Evolutionary conservation across 129 eudicot species (phyloP).

Genomic region (Erigeron canadensis): DNA sequence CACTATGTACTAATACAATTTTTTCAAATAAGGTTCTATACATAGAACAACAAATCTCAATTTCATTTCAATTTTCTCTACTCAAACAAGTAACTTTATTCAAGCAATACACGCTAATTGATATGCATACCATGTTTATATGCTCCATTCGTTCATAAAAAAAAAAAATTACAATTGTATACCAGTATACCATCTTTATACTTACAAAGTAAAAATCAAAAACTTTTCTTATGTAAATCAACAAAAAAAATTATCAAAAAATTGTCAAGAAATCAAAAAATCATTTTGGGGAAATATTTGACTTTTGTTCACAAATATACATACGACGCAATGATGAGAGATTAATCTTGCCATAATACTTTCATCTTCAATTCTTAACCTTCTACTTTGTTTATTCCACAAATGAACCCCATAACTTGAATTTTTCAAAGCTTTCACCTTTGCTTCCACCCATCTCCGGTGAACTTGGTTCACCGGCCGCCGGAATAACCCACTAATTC

Average conservation of each 20-base stretch:
- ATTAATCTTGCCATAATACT: slow-evolving; percentile 61
- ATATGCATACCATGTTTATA: too few species aligned
- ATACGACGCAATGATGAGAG: slow-evolving; percentile 55
- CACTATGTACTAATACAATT: too few species aligned
- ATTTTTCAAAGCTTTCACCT: slow-evolving; percentile 41
- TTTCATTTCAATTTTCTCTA: too few species aligned
- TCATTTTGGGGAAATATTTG: slow-evolving; percentile 13
- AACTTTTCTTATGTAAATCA: slow-evolving; percentile 11
- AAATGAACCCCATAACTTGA: slow-evolving; percentile 70
- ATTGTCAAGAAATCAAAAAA: slow-evolving; percentile 6
- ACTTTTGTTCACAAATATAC: slow-evolving; percentile 42
- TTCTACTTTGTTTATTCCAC: slow-evolving; percentile 77
- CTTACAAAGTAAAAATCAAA: not conserved
- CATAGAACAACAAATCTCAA: too few species aligned
- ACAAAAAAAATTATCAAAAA: not conserved
- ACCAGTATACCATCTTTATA: not conserved
- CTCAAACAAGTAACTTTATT: too few species aligned
- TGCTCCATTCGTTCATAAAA: too few species aligned
- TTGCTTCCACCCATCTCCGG: slow-evolving; percentile 53
- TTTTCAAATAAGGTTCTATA: too few species aligned
- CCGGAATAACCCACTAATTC: slow-evolving; percentile 43
- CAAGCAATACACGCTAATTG: too few species aligned
- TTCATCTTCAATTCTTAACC: slow-evolving; percentile 63
- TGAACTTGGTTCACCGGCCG: slow-evolving; percentile 37
- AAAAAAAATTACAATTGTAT: too few species aligned